Evolutionary conservation across 2,329 filamentous ascomycete species (phyloP).

Genomic region (Zasmidium angulare): DNA sequence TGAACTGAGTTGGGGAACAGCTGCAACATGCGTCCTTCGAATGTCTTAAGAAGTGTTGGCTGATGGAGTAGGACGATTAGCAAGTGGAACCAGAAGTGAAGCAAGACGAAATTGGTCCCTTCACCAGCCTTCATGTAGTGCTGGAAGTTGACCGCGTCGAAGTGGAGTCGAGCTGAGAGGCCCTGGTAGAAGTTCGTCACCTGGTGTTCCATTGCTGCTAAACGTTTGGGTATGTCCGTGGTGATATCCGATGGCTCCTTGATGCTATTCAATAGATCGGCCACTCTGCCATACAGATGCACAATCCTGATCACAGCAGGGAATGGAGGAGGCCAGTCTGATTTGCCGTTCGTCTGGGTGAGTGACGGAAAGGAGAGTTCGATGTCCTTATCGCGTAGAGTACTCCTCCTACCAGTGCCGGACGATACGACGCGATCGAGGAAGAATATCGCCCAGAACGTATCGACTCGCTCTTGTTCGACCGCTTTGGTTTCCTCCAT

Average conservation of each 20-base stretch:
- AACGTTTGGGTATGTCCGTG: conserved; percentile 67
- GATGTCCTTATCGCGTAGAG: conserved; percentile 79
- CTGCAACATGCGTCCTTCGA: conserved; percentile 67
- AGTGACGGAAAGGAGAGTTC: conserved; percentile 69
- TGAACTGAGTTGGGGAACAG: conserved; percentile 79
- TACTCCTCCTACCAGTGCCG: conserved; percentile 80
- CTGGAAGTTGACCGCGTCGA: conserved; percentile 84
- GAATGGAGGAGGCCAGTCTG: conserved; percentile 74
- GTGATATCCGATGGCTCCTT: conserved; percentile 72
- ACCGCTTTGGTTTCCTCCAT: conserved; percentile 56
- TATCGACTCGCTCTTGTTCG: conserved; percentile 80
- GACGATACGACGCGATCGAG: conserved; percentile 85
- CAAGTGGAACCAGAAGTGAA: conserved; percentile 88
- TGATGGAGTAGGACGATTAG: conserved; percentile 83
- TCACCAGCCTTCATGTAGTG: conserved; percentile 78
- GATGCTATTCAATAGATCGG: conserved; percentile 81
- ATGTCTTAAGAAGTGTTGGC: conserved; percentile 76
- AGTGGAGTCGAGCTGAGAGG: conserved; percentile 72
- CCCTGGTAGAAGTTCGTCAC: conserved; percentile 73
- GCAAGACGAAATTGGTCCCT: conserved; percentile 80
- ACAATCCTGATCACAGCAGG: conserved; percentile 80
- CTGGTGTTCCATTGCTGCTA: conserved; percentile 77
- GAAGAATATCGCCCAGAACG: conserved; percentile 88
- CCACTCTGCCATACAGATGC: conserved; percentile 80
- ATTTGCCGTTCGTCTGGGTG: conserved; percentile 52